Conservation (phyloP, 1,139 yeast genomes). For the Yamadazyma conglobata region DNA sequence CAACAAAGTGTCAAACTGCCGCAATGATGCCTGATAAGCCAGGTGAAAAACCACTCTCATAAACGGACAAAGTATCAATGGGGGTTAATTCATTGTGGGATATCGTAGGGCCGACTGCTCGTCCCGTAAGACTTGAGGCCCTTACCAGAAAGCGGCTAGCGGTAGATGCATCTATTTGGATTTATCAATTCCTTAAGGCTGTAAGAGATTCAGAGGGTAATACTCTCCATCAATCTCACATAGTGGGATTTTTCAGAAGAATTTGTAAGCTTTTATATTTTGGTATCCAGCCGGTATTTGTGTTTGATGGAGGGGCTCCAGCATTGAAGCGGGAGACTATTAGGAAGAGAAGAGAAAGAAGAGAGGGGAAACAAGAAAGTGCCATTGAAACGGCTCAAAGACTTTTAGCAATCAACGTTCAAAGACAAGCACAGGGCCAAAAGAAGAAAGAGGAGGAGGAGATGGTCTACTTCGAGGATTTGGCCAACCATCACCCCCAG, state of each 20-base stretch:
- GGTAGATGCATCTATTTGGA: slow-evolving; percentile 98
- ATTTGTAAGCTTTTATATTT: slow-evolving; percentile 86
- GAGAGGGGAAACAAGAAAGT: slow-evolving; percentile 72
- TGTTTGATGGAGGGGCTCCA: slow-evolving; percentile 98
- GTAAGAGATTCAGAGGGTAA: slow-evolving; percentile 86
- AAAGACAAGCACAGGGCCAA: slow-evolving; percentile 45
- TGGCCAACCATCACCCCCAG: slow-evolving; percentile 27
- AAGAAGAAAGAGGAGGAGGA: slow-evolving; percentile 19
- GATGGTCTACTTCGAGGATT: slow-evolving; percentile 37
- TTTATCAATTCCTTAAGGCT: slow-evolving; percentile 93
- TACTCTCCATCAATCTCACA: slow-evolving; percentile 74
- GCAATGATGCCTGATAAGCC: no score
- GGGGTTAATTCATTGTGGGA: slow-evolving; percentile 98
- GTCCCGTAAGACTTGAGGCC: slow-evolving; percentile 87
- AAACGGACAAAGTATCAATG: no score
- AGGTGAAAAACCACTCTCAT: no score
- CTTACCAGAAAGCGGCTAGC: slow-evolving; percentile 75
- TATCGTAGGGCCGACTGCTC: slow-evolving; percentile 82
- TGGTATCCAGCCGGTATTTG: slow-evolving; percentile 91
- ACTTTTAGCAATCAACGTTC: slow-evolving; percentile 76
- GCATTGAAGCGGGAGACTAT: slow-evolving; percentile 75
- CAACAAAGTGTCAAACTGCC: no score
- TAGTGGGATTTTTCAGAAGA: slow-evolving; percentile 90
- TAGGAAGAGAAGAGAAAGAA: slow-evolving; percentile 59
- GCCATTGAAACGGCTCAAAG: slow-evolving; percentile 76